Evolutionary conservation across 2,329 filamentous ascomycete species (phyloP), one percentile per base, ranked within the genome.

Genomic region (Exserohilum turcica): DNA sequence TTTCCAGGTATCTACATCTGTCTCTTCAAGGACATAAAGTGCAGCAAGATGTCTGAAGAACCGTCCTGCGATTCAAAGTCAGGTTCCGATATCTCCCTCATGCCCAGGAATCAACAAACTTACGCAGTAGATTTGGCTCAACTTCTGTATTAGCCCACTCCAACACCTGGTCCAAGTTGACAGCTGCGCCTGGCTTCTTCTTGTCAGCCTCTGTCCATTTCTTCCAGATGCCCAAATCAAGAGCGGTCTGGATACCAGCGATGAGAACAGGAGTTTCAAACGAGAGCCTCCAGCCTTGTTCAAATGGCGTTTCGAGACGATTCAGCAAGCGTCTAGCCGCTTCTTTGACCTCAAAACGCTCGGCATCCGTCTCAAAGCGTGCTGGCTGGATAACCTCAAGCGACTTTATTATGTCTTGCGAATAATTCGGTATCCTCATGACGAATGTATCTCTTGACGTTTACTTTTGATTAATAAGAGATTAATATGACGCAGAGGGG

Each of bases 241-340:
- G 28, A 2, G 16, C 37, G 2, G 43, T 47, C 29, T 52, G 49
- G 6, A 52, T 39, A 18, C 35, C 36, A 10, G 49, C 49, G 13
- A 52, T 28, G 13, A 52, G 43, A 7, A 40, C 28, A 7, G 49
- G 49, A 12, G 19, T 52, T 15, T 52, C 43, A 7, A 52, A 36
- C 3, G 43, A 47, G 3, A 52, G 43, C 29, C 49, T 47, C 49
- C 49, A 47, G 16, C 36, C 29, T 24, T 35, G 49, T 24, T 52
- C 49, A 5, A 52, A 52, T 8, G 49, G 49, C 4, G 43, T 47
- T 36, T 52, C 43, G 29, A 52, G 49, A 8, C 43, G 49, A 10
- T 28, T 36, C 2, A 52, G 29, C 13, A 52, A n/a, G 29, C 36
- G 49, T 2, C 49, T 36, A 3, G 36, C 49, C 16, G 49, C 49